These are phyloP conservation scores for Podospora fimiseda DNA, from an alignment of 495 filamentous ascomycete species.

Conservation along the genomic window DNA sequence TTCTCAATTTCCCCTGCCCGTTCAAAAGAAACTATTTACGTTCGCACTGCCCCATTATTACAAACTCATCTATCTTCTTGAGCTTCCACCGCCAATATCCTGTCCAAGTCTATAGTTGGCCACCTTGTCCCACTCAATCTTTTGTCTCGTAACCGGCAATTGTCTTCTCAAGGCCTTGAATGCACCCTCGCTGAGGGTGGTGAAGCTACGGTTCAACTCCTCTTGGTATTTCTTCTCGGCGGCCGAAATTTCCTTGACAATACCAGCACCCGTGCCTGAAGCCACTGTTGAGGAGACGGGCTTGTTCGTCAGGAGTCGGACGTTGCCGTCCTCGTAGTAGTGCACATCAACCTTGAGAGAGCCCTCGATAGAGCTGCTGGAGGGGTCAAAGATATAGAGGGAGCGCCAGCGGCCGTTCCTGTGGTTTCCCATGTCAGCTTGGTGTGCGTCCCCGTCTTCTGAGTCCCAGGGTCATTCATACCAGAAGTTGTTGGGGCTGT, in stretches of 20 bases:
- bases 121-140: constrained; percentile 99
- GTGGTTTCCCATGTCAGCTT: background rate
- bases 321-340: constrained; percentile 99
- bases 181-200: constrained; percentile 77
- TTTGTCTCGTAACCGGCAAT: constrained; percentile 92
- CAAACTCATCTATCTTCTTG: constrained; percentile 29
- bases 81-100: constrained; percentile 56
- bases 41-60: background rate
- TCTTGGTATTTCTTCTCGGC: constrained; percentile 92
- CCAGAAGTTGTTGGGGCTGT: constrained; percentile 97
- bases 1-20: no score
- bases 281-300: constrained; percentile 54
- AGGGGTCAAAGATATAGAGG: constrained; percentile 68
- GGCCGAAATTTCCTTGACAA: constrained; percentile 67
- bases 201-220: constrained; percentile 87
- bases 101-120: constrained; percentile 83
- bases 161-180: constrained; percentile 93
- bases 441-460: background rate
- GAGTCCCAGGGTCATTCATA: constrained; percentile 26
- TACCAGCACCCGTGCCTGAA: constrained; percentile 55
- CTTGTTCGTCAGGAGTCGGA: constrained; percentile 82
- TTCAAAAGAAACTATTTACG: no score
- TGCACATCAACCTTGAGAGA: constrained; percentile 82
- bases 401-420: constrained; percentile 97
- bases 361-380: constrained; percentile 56